phyloP scores from a whole-genome alignment of 148 eudicot species.

The Agrostemma githago region DNA sequence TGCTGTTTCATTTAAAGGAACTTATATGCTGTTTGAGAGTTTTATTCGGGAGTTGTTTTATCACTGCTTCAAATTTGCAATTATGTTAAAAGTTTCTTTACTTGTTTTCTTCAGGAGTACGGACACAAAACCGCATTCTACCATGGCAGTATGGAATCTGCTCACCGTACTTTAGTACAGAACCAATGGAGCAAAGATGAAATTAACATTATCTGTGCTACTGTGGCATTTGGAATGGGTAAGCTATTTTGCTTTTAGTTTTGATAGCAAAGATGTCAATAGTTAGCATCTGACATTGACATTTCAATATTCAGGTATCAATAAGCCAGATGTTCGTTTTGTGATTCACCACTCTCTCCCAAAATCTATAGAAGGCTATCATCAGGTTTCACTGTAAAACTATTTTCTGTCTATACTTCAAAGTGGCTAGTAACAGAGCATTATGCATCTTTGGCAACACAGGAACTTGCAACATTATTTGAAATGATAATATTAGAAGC shows the following conservation, averaged over 20 bases:
- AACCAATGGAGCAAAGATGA: conserved; percentile 98
- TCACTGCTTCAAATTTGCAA: neutral
- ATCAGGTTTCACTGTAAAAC: conserved; percentile 56
- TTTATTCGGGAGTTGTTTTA: neutral
- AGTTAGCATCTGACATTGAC: conserved; percentile 27
- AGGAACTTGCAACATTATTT: neutral
- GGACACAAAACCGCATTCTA: conserved; percentile 92
- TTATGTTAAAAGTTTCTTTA: conserved; percentile 1
- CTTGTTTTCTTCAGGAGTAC: conserved; percentile 43
- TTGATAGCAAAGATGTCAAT: conserved; percentile 14
- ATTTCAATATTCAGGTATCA: conserved; percentile 59
- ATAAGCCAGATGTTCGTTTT: conserved; percentile 95
- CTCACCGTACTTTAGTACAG: conserved; percentile 71
- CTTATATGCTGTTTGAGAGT: neutral
- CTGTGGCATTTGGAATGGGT: conserved; percentile 99
- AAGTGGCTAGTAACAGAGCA: conserved; percentile 1
- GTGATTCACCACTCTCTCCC: conserved; percentile 99
- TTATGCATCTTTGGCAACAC: neutral
- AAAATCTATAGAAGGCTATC: conserved; percentile 98
- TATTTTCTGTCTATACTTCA: neutral
- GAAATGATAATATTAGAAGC: neutral
- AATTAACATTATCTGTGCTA: conserved; percentile 92
- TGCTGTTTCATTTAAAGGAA: neutral
- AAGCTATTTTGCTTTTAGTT: conserved; percentile 25
- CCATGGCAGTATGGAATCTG: conserved; percentile 93